Evolutionary conservation across 129 eudicot species (phyloP), one percentile per base, ranked within the genome.

Genomic region (Flaveria brownii): DNA sequence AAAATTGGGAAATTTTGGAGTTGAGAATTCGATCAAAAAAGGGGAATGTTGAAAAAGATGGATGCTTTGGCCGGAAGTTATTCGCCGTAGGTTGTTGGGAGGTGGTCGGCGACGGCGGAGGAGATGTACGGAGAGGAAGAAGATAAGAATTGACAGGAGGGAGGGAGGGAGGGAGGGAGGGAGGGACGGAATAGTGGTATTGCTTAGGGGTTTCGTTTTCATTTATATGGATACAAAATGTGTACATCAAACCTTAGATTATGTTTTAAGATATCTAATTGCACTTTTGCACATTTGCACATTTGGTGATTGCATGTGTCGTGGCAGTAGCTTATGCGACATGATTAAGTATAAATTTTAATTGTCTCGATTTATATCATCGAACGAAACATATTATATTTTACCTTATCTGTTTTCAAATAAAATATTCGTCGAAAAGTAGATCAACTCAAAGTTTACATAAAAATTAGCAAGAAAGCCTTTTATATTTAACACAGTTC

Each of bases 51-150:
- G 78, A 23, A 13, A 39, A 74, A 74, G 10, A 15, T 50, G 51
- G 65, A 52, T 13, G 64, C 3, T 67, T 77, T 68, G 46, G 50
- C 59, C 6, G 69, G 36, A 17, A 9, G 59, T 69, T 77, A 20
- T 54, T 68, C n/a, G 39, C 47, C 55, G 59, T 59, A 15, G 18
- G 47, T 60, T 33, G 71, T 12, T 61, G 14, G 10, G 75, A 42
- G 61, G 82, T 60, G 13, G 51, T 51, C 30, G 61, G 49, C 30
- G 66, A 47, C 72, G 65, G 72, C 65, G 82, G 77, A 46, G 71
- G 80, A 68, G 70, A 77, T 72, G 54, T 42, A 50, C 28, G 45
- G 54, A 11, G 66, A 33, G 15, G 9, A 68, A 67, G 28, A 20
- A 47, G 68, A 57, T 26, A 42, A 55, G 82, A 52, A 68, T 68